These are phyloP conservation scores for Lepiota subincarnata DNA, from an alignment of 768 basidiomycete species.

Conservation along the genomic window DNA sequence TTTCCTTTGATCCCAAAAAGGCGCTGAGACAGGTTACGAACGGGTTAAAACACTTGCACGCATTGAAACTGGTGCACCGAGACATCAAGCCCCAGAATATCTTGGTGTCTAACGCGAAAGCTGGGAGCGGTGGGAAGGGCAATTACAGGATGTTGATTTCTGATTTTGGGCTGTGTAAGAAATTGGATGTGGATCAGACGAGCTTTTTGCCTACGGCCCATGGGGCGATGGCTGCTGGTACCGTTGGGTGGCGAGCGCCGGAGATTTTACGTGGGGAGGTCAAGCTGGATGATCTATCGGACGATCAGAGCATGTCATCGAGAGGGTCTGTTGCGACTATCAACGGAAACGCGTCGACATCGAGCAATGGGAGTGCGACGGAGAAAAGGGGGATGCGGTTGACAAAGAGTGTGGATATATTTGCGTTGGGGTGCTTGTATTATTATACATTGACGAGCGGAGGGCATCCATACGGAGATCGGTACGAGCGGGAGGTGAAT, in stretches of 20 bases:
- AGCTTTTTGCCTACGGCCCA: constrained; percentile 92
- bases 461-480: constrained; percentile 90
- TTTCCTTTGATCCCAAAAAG: constrained; percentile 80
- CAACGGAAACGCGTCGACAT: constrained; percentile 26
- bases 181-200: constrained; percentile 92
- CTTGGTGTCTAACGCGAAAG: constrained; percentile 72
- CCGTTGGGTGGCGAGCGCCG: constrained; percentile 96
- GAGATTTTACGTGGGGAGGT: constrained; percentile 95
- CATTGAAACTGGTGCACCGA: constrained; percentile 92
- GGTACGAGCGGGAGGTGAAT: constrained; percentile 91
- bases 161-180: constrained; percentile 96
- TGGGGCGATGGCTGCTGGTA: constrained; percentile 86
- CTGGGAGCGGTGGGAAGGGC: constrained; percentile 31
- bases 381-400: constrained; percentile 57
- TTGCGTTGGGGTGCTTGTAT: constrained; percentile 92
- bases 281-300: constrained; percentile 75
- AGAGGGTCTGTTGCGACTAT: constrained; percentile 59
- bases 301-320: constrained; percentile 65
- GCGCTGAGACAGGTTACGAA: constrained; percentile 84
- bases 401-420: constrained; percentile 95
- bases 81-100: constrained; percentile 99
- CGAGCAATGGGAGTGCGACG: constrained; percentile 27
- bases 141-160: constrained; percentile 85
- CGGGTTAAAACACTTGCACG: constrained; percentile 88
- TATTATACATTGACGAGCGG: constrained; percentile 91